Evolutionary conservation across 208 protist species (phyloP), one percentile per base, ranked within the genome.

Genomic region (Trypanosoma rangeli): DNA sequence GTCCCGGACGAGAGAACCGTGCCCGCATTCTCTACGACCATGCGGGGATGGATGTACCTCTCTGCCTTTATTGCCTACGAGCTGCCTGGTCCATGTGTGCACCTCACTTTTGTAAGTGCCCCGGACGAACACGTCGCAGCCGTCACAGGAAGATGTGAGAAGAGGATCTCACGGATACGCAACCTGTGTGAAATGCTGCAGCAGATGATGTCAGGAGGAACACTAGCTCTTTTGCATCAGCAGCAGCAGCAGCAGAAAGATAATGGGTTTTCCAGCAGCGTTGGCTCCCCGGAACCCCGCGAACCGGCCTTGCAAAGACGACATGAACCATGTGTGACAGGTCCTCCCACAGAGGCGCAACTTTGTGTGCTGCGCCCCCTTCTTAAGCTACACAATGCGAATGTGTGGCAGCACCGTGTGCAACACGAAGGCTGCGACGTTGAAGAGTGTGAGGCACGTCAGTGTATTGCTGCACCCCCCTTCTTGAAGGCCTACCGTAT

Each of bases 21-120:
- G 18, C 54, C 64, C 22, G 39, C 56, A 3, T 58, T 58, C 7
- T 31, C 37, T 55, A 46, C 50, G 1, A 63, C 64, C 57, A 39
- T 60, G 22, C 66, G 74, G 4, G 59, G 69, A 28, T 55, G 63
- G 22, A 31, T 81, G 16, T 50, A 74, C 58, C 46, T 84, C 24
- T 70, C 68, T 1, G 79, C 79, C 12, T 73, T 70, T 54, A 44
- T 84, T 5, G 79, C 71, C 0, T 79, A 77, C 58, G 78, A 79
- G 58, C 57, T 54, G 13, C 55, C 57, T n/a, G 54, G 49, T 0
- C 53, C 59, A 35, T 54, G 35, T 39, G 54, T 74, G n/a, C 29
- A 65, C 9, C n/a, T 74, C 5, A 54, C 39, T 3, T 74, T 68
- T 48, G 22, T 74, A 5, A 31, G 52, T 33, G 64, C 64, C 31